Base-by-base conservation (phyloP, 1,139 yeast genomes). In the Suhomyces coccinellae region DNA sequence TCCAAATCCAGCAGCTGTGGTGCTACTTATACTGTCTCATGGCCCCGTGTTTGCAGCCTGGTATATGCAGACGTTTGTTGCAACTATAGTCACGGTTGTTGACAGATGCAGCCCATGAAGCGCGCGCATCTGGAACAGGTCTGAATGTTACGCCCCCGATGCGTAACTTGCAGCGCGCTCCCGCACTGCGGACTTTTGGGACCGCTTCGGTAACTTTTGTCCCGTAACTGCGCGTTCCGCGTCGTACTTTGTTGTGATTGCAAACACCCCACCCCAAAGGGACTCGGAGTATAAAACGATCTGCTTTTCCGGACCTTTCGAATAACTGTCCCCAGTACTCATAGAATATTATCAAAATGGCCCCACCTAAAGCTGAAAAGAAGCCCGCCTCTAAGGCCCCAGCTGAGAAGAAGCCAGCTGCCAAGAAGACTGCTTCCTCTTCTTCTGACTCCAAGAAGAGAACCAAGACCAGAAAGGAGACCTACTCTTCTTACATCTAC, bases 401-500 rank as follows among this genome's bases (percentile, higher is more conserved):
- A 52, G 65, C 65, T 52, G 65, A 61, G 53, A 61, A 61, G 64
- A 61, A 61, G 58, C 65, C 65, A 45, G 65, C 65, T 46, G 65
- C 65, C 43, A 61, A 61, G 61, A 61, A 61, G 65, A 61, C 63
- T 49, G 57, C 64, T 34, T 48, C 64, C 52, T 69, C 87, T 52
- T 68, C 86, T 52, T 82, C 87, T 52, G 93, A 84, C 63, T 77
- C 83, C 69, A 91, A 90, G 85, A 91, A 88, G 90, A 90, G 96
- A 82, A 71, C 90, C 62, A 93, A 91, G 86, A 79, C 95, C 63
- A 89, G 99, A 85, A 91, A 89, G 87, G 98, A 93, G 79, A 90
- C 98, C 54, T 93, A 91, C 83, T 90, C 97, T 58, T 90, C 98
- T 54, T 93, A 93, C 79, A 93, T 93, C 70, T 91, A 91, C 95